These are phyloP conservation scores for Volvariella surrecta DNA, from an alignment of 1,284 basidiomycete species.

Conservation along the genomic window DNA sequence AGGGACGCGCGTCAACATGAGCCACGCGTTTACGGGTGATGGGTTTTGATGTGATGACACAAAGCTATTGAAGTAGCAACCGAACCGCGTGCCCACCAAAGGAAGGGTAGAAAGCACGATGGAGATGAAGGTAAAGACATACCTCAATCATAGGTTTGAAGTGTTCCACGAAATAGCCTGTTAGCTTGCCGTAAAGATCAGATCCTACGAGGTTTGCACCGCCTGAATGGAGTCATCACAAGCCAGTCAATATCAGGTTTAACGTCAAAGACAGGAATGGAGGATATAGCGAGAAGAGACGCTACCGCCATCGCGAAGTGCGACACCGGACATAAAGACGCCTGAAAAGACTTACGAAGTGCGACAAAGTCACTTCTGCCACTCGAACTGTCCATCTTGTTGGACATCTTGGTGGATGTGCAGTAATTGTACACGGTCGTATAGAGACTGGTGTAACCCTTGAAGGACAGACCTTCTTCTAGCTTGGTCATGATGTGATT, in stretches of 20 bases:
- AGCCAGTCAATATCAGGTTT: not conserved
- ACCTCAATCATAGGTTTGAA: constrained; percentile 65
- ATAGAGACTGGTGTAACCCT: constrained; percentile 90
- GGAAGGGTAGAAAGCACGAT: constrained; percentile 1
- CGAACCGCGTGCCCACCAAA: too few species aligned
- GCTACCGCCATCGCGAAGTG: too few species aligned
- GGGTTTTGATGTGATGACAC: not conserved
- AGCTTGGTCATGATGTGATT: constrained; percentile 91
- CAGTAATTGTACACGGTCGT: constrained; percentile 97
- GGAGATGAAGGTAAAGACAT: constrained; percentile 6
- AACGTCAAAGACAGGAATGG: not conserved
- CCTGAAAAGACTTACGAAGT: too few species aligned
- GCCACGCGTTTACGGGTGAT: too few species aligned
- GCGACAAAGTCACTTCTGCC: constrained; percentile 14
- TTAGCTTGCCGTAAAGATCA: constrained; percentile 88
- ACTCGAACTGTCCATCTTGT: constrained; percentile 36
- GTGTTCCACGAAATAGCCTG: constrained; percentile 77
- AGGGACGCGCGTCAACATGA: constrained; percentile 1
- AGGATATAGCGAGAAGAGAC: not conserved
- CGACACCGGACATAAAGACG: too few species aligned
- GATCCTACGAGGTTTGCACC: constrained; percentile 95
- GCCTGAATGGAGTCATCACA: constrained; percentile 36
- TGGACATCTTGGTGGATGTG: constrained; percentile 82
- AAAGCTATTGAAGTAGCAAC: too few species aligned
- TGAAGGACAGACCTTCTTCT: constrained; percentile 84